Conservation (phyloP, 768 basidiomycete species). For the Coprinellus micaceus region DNA sequence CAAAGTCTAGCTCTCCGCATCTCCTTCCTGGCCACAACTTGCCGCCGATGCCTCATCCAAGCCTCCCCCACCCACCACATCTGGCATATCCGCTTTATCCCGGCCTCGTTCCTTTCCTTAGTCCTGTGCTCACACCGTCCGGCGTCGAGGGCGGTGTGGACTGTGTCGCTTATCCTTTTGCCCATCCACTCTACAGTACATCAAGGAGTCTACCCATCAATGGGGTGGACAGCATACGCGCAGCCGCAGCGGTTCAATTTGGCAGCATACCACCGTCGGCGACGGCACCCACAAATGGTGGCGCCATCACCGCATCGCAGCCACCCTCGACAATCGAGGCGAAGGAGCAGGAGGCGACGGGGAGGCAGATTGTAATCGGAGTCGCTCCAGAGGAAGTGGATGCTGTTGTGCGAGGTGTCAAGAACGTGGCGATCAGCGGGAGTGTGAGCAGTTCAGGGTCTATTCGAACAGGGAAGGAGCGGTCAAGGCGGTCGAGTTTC, state of each 20-base stretch:
- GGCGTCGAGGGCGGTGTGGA: too few relatives aligned
- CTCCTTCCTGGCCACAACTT: background rate
- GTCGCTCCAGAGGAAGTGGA: background rate
- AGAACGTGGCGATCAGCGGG: background rate
- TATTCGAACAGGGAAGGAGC: slow-evolving; percentile 19
- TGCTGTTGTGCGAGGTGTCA: background rate
- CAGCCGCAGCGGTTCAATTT: too few relatives aligned
- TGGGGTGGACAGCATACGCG: too few relatives aligned
- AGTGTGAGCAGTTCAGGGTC: background rate
- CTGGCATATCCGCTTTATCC: too few relatives aligned
- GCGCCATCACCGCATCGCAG: too few relatives aligned
- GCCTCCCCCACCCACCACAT: slow-evolving; percentile 1
- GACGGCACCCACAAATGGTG: too few relatives aligned
- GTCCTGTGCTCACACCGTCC: too few relatives aligned
- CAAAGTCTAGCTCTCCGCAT: slow-evolving; percentile 17
- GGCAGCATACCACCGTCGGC: too few relatives aligned
- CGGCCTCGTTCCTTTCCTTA: too few relatives aligned
- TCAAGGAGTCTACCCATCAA: too few relatives aligned
- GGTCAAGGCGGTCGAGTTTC: slow-evolving; percentile 9
- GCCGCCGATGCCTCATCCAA: background rate
- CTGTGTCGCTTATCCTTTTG: slow-evolving; percentile 8
- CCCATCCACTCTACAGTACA: background rate
- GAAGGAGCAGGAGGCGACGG: too few relatives aligned
- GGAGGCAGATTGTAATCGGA: background rate
- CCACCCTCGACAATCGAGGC: too few relatives aligned